Base-by-base conservation (phyloP, 2,329 filamentous ascomycete genomes). In the Chaetomium sp. region DNA sequence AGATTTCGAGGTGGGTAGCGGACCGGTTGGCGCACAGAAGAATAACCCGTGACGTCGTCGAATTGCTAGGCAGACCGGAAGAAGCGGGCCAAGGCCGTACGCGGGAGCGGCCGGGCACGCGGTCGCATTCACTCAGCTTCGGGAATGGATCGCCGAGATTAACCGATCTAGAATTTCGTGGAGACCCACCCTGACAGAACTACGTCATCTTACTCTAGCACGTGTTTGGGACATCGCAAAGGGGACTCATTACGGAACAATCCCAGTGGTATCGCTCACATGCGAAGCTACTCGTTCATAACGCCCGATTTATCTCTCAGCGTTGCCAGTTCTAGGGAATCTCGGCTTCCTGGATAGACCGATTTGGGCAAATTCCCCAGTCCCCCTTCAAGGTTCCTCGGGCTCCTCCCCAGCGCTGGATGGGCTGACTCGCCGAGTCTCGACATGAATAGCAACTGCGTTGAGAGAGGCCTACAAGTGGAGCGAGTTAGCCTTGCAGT, bases 381-480 rank as follows among this genome's bases (percentile, higher is more conserved):
- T 42, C 19, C 16, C 16, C 38, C 38, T 16, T 7, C 38, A 42
- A 42, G 16, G 38, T 7, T 42, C 19, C 16, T n/a, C 38, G 5
- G 38, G 38, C 5, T 42, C 38, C 38, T 42, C 38, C 38, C 16
- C 6, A 4, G 35, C 35, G 4, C 4, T n/a, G 16, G 38, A 42
- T 19, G 38, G 7, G 19, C 38, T n/a, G 38, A 5, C 16, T 42
- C 16, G 38, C 16, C 16, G 16, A 42, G 38, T 21, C 33, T 57
- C 35, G 21, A 65, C 64, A 45, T 76, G 72, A 59, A 78, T 74
- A 9, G 74, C 67, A 31, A 75, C 75, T 23, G 74, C 68, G 57
- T 78, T 78, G 66, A 78, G 76, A 60, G 74, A 75, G 19, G 75
- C 71, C 72, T 77, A 45, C 33, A 29, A 31, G 23, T 9, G 8